Percentiles rank a stretch among this genome's conserved stretches.
These are phyloP conservation scores for Ganoderma resinaceum DNA, from an alignment of 1,284 basidiomycete species.

Conservation along the genomic window DNA sequence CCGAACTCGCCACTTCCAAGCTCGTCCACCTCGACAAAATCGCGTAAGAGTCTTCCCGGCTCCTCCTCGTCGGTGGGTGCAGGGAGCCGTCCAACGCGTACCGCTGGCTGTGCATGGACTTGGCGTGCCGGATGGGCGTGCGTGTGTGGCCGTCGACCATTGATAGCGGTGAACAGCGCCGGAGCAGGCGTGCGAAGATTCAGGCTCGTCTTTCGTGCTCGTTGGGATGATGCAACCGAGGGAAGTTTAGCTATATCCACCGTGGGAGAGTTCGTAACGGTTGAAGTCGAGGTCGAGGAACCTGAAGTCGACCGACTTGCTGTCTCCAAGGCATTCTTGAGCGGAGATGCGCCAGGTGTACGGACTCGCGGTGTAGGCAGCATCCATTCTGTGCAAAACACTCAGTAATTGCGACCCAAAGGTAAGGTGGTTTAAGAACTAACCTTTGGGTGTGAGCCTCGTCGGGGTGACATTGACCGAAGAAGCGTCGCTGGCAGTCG, in stretches of 20 bases:
- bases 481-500: slow-evolving; percentile 70
- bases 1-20: slow-evolving; percentile 96
- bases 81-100: slow-evolving; percentile 32
- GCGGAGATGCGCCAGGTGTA: slow-evolving; percentile 48
- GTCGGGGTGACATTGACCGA: slow-evolving; percentile 67
- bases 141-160: slow-evolving; percentile 32
- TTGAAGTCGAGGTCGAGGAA: slow-evolving; percentile 57
- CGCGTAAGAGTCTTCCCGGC: slow-evolving; percentile 73
- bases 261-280: slow-evolving; percentile 37
- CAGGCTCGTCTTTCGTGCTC: slow-evolving; percentile 29
- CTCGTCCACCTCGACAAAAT: slow-evolving; percentile 84
- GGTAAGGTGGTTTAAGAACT: slow-evolving; percentile 24
- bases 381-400: slow-evolving; percentile 53
- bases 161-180: slow-evolving; percentile 19
- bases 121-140: slow-evolving; percentile 36
- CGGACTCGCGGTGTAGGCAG: slow-evolving; percentile 54
- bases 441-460: slow-evolving; percentile 50
- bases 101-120: slow-evolving; percentile 22
- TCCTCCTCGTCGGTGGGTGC: slow-evolving; percentile 47
- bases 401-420: neutral
- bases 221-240: slow-evolving; percentile 16
- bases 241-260: slow-evolving; percentile 33
- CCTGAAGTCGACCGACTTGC: slow-evolving; percentile 59
- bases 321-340: slow-evolving; percentile 48
- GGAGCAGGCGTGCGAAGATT: slow-evolving; percentile 27